Evolutionary conservation across 202 grass and related monocot species (phyloP), one percentile per base, ranked within the genome.

Genomic region (Panicum virgatum): DNA sequence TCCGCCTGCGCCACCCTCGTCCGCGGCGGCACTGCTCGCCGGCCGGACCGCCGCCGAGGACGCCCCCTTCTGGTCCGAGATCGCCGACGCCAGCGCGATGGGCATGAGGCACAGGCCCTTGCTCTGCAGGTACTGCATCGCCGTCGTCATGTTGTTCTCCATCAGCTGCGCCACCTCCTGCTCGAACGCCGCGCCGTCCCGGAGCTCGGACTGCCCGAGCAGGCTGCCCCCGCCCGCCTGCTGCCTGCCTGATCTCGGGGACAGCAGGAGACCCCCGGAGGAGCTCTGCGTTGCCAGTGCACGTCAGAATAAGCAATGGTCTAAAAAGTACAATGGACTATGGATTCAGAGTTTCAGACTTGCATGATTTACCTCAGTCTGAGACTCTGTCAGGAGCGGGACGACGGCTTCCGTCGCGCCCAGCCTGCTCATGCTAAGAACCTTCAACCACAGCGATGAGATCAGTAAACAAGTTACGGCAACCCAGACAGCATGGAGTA

Each of bases 381-480:
- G 86, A 65, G 90, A 75, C 68, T 98, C 79, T 13, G 85, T 86
- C 4, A 95, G 92, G 54, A 98, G 88, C 0, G 95, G 95, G 69
- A 95, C 88, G 44, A 98, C 76, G 32, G 92, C 90, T 78, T 91
- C 88, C 18, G 92, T 79, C 12, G 92, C 88, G 38, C 95, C 92
- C 22, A 98, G 77, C 43, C 95, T 87, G 39, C 95, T 98, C 95
- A 93, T 93, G 92, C 92, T 98, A 54, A 95, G 86, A 78, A 95
- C 95, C 94, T 97, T 83, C 51, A 86, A 47, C 29, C 61, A 84
- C 20, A 85, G 66, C 7, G 6, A 54, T 64, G 43, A 9, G 22
- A 70, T 78, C 22, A 78, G 79, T 50, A 20, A 3, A 72, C 3
- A 85, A 20, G 36, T 74, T 14, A 23, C 0, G 9, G 2, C 12